These are phyloP conservation scores for Vicia sativa DNA, from an alignment of 306 rosid species.

Conservation along the genomic window DNA sequence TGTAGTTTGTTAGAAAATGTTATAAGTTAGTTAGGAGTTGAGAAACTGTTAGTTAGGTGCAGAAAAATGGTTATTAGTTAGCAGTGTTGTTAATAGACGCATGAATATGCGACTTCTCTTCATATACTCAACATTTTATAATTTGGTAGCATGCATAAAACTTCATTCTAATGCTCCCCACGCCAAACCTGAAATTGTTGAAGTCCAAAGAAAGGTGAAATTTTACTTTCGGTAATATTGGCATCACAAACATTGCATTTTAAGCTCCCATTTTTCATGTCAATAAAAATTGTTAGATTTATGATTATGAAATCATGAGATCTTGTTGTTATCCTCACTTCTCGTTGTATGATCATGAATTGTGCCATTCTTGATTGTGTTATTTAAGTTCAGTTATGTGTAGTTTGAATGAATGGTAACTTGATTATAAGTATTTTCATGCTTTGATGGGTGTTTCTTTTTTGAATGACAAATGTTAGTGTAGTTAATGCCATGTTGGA, in stretches of 20 bases:
- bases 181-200: too few species aligned
- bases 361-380: background rate
- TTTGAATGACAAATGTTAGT: slow-evolving; percentile 3
- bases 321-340: background rate
- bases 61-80: too few species aligned
- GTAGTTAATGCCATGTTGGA: background rate
- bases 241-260: slow-evolving; percentile 22
- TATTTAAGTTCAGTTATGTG: background rate
- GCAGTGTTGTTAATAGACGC: too few species aligned
- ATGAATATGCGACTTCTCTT: too few species aligned
- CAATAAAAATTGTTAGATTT: slow-evolving; percentile 42
- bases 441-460: background rate
- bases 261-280: slow-evolving; percentile 34
- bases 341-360: background rate
- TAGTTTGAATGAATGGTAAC: background rate
- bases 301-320: slow-evolving; percentile 5
- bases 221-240: slow-evolving; percentile 41
- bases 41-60: too few species aligned
- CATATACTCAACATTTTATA: too few species aligned
- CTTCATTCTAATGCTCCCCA: too few species aligned
- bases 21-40: too few species aligned
- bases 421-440: background rate
- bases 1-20: too few species aligned
- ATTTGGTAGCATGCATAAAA: too few species aligned
- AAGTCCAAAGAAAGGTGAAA: too few species aligned